phyloP scores from a whole-genome alignment of 352 stramenopile genomes.

The Thraustochytrium striatum region DNA sequence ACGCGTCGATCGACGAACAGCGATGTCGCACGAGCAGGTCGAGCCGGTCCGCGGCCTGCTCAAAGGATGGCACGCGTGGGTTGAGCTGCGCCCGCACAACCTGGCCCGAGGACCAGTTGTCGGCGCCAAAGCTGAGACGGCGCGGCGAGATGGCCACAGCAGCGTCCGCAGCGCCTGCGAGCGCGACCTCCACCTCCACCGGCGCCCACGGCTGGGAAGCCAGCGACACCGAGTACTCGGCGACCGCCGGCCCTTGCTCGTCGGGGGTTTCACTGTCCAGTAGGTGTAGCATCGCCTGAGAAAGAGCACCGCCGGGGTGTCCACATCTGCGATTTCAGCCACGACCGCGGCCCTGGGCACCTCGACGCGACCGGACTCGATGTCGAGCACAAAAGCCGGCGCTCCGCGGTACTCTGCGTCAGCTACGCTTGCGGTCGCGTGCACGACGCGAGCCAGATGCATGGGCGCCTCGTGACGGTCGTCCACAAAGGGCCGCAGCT shows the following conservation, averaged over 20 bases:
- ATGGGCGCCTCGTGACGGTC: background rate
- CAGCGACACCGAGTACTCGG: constrained; percentile 11
- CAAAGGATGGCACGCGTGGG: background rate
- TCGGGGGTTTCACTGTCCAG: no score
- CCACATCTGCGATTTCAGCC: constrained; percentile 13
- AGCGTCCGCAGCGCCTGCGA: background rate
- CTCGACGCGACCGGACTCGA: background rate
- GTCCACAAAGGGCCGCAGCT: constrained; percentile 19
- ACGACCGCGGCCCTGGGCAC: constrained; percentile 10
- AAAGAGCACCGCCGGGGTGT: constrained; percentile 25
- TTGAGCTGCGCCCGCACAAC: background rate
- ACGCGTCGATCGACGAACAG: background rate
- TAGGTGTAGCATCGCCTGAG: background rate
- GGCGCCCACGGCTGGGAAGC: constrained; percentile 18
- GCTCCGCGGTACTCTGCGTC: background rate
- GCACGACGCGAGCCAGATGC: constrained; percentile 2
- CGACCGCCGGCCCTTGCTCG: background rate
- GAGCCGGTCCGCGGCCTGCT: no score
- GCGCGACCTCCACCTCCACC: background rate
- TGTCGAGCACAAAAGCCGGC: background rate
- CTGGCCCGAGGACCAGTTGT: background rate
- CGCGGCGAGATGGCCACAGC: background rate
- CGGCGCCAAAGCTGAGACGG: background rate
- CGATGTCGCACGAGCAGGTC: no score
- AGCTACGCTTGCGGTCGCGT: background rate